Evolutionary conservation across 129 eudicot species (phyloP), one percentile per base, ranked within the genome.

Genomic region (Flaveria linearis): DNA sequence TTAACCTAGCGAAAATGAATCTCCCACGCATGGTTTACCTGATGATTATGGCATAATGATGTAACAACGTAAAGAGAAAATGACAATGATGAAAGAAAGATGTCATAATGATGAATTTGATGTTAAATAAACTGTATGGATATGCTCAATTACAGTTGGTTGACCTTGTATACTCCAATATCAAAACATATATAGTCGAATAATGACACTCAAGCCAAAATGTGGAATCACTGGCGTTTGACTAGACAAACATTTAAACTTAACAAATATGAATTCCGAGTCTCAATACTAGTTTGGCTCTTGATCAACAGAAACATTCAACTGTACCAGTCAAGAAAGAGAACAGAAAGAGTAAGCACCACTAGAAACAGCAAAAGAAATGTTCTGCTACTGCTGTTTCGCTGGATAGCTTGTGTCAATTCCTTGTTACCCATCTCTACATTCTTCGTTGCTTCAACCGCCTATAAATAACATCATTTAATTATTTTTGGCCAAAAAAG

Each of bases 341-440:
- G 87, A 83, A 90, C 69, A 16, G 97, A 83, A 57, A 93, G 85
- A 3, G 96, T 93, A 53, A 93, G 88, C 30, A 93, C 97, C 81
- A 82, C 72, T 11, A 90, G 76, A 62, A 88, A 93, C 72, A 91
- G 89, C 87, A 94, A 63, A 68, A 94, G 93, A 69, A 94, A 91
- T 0, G 93, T 89, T 76, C 96, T 87, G 87, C 98, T 94, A 82
- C 97, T 83, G 77, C 96, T 90, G 74, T 90, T 93, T 72, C 96
- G 70, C 72, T 88, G 87, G 39, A 93, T 88, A 69, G 97, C 98
- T 82, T 91, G 90, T 0, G 85, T 65, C 72, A 94, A 75, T 77
- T 94, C 97, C 76, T 91, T 91, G 88, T 94, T 94, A 41, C 98
- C 97, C 69, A 94, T 80, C 83, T 88, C 93, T 28, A 91, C 97